These are phyloP conservation scores for Pythium coloratum DNA, from an alignment of 352 stramenopile genomes.

Conservation along the genomic window DNA sequence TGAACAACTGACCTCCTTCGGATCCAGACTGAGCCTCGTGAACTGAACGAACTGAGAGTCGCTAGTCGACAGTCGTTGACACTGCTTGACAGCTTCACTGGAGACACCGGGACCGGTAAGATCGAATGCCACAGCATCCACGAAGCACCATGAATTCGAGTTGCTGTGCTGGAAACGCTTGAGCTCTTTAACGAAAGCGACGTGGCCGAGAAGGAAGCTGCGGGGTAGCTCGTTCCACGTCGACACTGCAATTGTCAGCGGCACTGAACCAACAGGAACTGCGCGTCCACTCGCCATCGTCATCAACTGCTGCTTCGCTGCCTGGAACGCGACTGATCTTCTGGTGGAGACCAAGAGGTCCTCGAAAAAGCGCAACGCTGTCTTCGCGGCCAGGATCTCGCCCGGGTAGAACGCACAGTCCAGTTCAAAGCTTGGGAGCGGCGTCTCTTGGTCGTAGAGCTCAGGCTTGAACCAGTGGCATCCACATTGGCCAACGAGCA, in stretches of 20 bases:
- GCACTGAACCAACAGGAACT: neutral
- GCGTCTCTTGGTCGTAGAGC: constrained; percentile 8
- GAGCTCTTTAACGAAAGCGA: constrained; percentile 4
- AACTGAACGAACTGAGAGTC: constrained; percentile 8
- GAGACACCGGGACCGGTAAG: neutral
- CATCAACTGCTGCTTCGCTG: constrained; percentile 3
- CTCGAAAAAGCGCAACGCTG: constrained; percentile 4
- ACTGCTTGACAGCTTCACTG: neutral
- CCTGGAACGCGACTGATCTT: neutral
- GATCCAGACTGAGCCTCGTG: constrained; percentile 5
- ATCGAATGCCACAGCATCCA: constrained; percentile 17
- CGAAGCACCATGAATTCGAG: neutral
- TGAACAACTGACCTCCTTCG: constrained; percentile 1
- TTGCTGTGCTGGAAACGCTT: neutral
- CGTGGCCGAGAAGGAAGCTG: neutral
- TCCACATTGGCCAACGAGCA: constrained; percentile 16
- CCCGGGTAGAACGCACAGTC: constrained; percentile 4
- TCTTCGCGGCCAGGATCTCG: neutral
- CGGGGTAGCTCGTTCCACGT: neutral
- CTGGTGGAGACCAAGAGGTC: neutral
- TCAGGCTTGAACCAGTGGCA: constrained; percentile 15
- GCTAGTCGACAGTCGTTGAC: neutral
- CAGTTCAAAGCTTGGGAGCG: constrained; percentile 11
- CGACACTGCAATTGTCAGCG: constrained; percentile 1
- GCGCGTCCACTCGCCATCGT: neutral